Evolutionary conservation across 768 basidiomycete genomes (phyloP).

Genomic region (Tricholoma sp.): DNA sequence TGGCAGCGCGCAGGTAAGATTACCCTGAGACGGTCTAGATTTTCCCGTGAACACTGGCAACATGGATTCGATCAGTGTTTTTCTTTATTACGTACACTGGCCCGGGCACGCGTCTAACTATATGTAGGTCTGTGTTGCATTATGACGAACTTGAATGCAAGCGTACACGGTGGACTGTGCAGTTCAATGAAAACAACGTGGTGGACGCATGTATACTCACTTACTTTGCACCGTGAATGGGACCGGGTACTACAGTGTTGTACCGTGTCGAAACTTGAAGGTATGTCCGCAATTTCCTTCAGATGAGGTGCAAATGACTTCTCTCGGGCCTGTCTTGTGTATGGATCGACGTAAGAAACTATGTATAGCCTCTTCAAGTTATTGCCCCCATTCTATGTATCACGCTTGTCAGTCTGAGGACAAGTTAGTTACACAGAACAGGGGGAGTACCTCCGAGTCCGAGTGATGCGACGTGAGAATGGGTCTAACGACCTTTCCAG

Average conservation of each 20-base stretch:
- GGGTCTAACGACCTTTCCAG: slow-evolving; percentile 1
- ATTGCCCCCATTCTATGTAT: neutral
- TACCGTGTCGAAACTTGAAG: neutral
- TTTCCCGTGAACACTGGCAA: too few relatives aligned
- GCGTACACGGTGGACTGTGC: neutral
- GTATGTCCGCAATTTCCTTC: neutral
- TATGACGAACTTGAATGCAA: neutral
- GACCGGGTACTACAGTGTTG: neutral
- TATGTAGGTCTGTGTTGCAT: neutral
- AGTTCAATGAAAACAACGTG: neutral
- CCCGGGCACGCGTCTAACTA: neutral
- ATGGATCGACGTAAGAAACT: neutral
- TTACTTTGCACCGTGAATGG: neutral
- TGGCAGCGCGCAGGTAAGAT: too few relatives aligned
- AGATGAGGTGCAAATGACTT: neutral
- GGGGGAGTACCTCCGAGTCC: neutral
- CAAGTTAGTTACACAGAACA: neutral
- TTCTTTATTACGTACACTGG: neutral
- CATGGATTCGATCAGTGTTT: neutral
- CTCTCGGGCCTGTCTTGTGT: neutral
- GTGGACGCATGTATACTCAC: neutral
- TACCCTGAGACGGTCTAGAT: too few relatives aligned
- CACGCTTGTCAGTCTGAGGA: neutral
- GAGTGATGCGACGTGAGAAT: neutral
- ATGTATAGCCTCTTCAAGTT: slow-evolving; percentile 1